These are phyloP conservation scores for Gamarada debralockiae DNA, from an alignment of 495 filamentous ascomycete genomes.

Conservation along the genomic window DNA sequence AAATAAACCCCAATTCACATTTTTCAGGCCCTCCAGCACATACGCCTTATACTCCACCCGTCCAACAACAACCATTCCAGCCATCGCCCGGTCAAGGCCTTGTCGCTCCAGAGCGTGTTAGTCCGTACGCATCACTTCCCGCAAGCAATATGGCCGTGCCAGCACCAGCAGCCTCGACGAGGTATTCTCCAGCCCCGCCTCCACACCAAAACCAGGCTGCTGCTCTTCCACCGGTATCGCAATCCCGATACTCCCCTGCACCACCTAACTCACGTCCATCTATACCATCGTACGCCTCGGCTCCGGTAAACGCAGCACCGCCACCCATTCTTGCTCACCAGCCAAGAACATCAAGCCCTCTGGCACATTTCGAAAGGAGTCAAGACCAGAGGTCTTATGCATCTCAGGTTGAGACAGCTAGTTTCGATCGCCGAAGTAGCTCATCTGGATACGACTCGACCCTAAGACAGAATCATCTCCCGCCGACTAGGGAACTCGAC, in stretches of 20 bases:
- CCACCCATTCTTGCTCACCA: slow-evolving; percentile 59
- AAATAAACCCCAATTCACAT: slow-evolving; percentile 24
- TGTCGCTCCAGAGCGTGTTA: slow-evolving; percentile 53
- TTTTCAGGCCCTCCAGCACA: slow-evolving; percentile 10
- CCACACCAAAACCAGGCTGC: slow-evolving; percentile 22
- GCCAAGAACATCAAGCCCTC: slow-evolving; percentile 79
- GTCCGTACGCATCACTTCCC: slow-evolving; percentile 54
- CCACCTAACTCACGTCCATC: slow-evolving; percentile 36
- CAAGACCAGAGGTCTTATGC: slow-evolving; percentile 30
- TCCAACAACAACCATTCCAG: slow-evolving; percentile 26
- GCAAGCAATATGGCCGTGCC: slow-evolving; percentile 30
- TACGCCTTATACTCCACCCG: slow-evolving; percentile 22
- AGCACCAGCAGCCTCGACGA: slow-evolving; percentile 31
- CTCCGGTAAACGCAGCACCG: slow-evolving; percentile 27
- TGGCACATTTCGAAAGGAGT: slow-evolving; percentile 61
- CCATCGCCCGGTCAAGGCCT: slow-evolving; percentile 33
- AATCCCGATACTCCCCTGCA: slow-evolving; percentile 51
- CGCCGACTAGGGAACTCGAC: slow-evolving; percentile 50
- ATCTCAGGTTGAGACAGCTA: slow-evolving; percentile 29
- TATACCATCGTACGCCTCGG: slow-evolving; percentile 33
- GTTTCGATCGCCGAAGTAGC: slow-evolving; percentile 38
- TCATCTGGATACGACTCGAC: slow-evolving; percentile 43
- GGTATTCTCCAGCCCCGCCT: slow-evolving; percentile 61
- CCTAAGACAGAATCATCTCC: slow-evolving; percentile 43
- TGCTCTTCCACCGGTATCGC: slow-evolving; percentile 23